A percentile compares a stretch with the other conserved stretches of the same genome.
Conservation (phyloP, 805 yeast genomes). For the Middelhovenomyces tepae region DNA sequence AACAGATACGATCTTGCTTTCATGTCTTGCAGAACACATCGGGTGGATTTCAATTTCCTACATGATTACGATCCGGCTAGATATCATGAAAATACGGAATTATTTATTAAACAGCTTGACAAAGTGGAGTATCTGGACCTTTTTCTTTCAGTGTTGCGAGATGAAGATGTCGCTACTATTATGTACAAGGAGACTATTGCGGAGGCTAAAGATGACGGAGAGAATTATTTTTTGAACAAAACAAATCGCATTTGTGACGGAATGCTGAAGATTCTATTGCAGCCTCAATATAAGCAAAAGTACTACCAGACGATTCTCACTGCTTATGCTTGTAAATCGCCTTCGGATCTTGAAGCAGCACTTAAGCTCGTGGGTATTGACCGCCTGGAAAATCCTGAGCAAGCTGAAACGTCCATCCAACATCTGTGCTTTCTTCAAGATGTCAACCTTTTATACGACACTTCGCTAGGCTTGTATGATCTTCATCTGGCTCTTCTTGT, state of each 20-base stretch:
- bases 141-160: conserved; percentile 75
- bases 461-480: conserved; percentile 75
- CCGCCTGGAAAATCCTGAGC: conserved; percentile 35
- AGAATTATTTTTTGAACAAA: conserved; percentile 28
- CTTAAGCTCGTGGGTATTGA: conserved; percentile 51
- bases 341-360: conserved; percentile 77
- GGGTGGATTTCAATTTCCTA: conserved; percentile 82
- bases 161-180: conserved; percentile 75
- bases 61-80: conserved; percentile 77
- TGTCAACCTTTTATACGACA: conserved; percentile 70
- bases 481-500: conserved; percentile 69
- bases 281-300: conserved; percentile 41
- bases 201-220: conserved; percentile 2
- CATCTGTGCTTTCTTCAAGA: conserved; percentile 89
- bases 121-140: conserved; percentile 73
- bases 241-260: conserved; percentile 72
- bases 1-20: conserved; percentile 66
- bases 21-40: conserved; percentile 73
- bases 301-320: conserved; percentile 76
- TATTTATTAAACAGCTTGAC: conserved; percentile 61
- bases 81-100: conserved; percentile 54
- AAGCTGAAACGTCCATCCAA: conserved; percentile 57
- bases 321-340: conserved; percentile 85
- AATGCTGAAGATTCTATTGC: conserved; percentile 46
- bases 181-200: conserved; percentile 67